These are phyloP conservation scores for Globisporangium takayamanum DNA, from an alignment of 352 stramenopile genomes.

Conservation along the genomic window DNA sequence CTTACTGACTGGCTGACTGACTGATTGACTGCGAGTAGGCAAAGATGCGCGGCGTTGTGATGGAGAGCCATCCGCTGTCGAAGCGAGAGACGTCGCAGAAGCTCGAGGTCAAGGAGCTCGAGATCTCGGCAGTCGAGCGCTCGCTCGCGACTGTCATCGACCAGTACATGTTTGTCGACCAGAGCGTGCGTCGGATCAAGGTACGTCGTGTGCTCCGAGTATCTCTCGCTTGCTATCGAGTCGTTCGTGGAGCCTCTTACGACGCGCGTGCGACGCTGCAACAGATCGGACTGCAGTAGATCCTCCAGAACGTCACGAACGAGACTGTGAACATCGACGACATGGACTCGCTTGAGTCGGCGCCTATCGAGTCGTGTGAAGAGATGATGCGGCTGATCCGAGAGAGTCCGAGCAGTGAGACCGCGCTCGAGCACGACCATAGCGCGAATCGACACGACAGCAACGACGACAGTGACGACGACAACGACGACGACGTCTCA, in stretches of 20 bases:
- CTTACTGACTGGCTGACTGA: background rate
- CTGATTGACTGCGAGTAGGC: conserved; percentile 15
- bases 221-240: background rate
- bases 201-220: conserved; percentile 16
- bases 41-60: conserved; percentile 37
- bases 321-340: conserved; percentile 67
- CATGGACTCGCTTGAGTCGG: conserved; percentile 45
- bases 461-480: conserved; percentile 3
- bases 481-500: background rate
- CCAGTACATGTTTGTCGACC: conserved; percentile 80
- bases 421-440: conserved; percentile 1
- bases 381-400: conserved; percentile 72
- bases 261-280: background rate
- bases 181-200: conserved; percentile 72
- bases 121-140: conserved; percentile 54
- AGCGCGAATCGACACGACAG: conserved; percentile 8
- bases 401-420: conserved; percentile 12
- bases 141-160: conserved; percentile 64
- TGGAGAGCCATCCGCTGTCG: conserved; percentile 49
- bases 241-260: background rate
- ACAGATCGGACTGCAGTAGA: conserved; percentile 76
- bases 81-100: conserved; percentile 59
- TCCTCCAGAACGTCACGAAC: conserved; percentile 70
- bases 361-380: conserved; percentile 55
- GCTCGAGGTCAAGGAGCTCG: conserved; percentile 63